These are phyloP conservation scores for Magnaporthiopsis incrustans DNA, from an alignment of 2,329 filamentous ascomycete species.

Conservation along the genomic window DNA sequence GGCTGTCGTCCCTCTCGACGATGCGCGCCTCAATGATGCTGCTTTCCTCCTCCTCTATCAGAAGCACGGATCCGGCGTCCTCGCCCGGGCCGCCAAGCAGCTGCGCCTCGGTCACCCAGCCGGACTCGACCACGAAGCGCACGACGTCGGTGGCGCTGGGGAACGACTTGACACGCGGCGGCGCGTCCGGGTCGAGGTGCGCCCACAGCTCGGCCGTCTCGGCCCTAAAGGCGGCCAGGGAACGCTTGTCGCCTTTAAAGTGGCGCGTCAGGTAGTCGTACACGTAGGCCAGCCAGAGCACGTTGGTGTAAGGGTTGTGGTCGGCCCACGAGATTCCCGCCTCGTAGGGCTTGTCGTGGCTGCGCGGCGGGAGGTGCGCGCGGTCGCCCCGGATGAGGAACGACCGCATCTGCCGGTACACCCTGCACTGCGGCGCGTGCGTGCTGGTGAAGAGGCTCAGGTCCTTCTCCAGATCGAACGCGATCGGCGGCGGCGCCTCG, in stretches of 20 bases:
- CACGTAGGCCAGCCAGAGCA: slow-evolving; percentile 56
- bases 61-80: background rate
- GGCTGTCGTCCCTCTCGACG: slow-evolving; percentile 11
- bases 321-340: slow-evolving; percentile 45
- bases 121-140: slow-evolving; percentile 47
- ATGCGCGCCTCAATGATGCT: slow-evolving; percentile 15
- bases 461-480: slow-evolving; percentile 53
- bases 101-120: slow-evolving; percentile 48
- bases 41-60: background rate
- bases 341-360: slow-evolving; percentile 38
- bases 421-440: slow-evolving; percentile 50
- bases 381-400: slow-evolving; percentile 45
- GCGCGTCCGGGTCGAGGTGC: slow-evolving; percentile 44
- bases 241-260: slow-evolving; percentile 38
- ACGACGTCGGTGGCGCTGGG: slow-evolving; percentile 48
- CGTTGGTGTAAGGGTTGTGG: slow-evolving; percentile 54
- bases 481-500: slow-evolving; percentile 28
- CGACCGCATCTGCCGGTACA: slow-evolving; percentile 56
- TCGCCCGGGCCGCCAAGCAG: slow-evolving; percentile 25
- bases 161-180: slow-evolving; percentile 39
- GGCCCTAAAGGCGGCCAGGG: slow-evolving; percentile 36
- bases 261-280: slow-evolving; percentile 43
- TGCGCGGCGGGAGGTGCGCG: slow-evolving; percentile 37
- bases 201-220: slow-evolving; percentile 45
- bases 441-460: slow-evolving; percentile 52